These are phyloP conservation scores for Epichloe sp. DNA, from an alignment of 2,329 filamentous ascomycete genomes.

Conservation along the genomic window DNA sequence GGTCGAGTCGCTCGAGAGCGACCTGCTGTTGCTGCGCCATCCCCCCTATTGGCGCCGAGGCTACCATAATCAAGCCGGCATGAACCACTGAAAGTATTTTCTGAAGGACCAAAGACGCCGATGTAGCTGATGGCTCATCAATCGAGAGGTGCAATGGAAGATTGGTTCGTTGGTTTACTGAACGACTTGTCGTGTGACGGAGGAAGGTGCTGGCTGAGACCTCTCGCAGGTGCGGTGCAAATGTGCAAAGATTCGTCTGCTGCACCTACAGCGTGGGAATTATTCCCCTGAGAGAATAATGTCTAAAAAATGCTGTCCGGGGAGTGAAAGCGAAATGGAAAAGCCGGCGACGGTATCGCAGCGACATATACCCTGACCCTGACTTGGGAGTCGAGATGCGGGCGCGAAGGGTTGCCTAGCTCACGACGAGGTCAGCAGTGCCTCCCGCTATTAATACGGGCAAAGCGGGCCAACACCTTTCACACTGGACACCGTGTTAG, in stretches of 20 bases:
- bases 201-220: slow-evolving; percentile 1
- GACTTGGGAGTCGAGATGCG: not conserved
- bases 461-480: not conserved
- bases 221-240: slow-evolving; percentile 5
- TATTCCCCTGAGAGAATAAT: not conserved
- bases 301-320: not conserved
- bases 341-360: not conserved
- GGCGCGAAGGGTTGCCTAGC: not conserved
- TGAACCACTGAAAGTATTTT: slow-evolving; percentile 10
- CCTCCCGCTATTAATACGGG: not conserved
- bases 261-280: not conserved
- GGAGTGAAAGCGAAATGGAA: not conserved
- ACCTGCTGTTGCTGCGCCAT: slow-evolving; percentile 36
- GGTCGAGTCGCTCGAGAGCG: slow-evolving; percentile 42
- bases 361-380: not conserved
- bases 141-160: not conserved
- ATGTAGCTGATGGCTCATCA: not conserved
- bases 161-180: not conserved
- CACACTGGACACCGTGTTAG: not conserved
- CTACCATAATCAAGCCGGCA: slow-evolving; percentile 14
- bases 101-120: not conserved
- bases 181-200: not conserved
- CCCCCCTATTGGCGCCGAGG: slow-evolving; percentile 15
- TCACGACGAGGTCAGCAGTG: not conserved
- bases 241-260: slow-evolving; percentile 2